phyloP scores from a whole-genome alignment of 768 basidiomycete species.

The Floccularia luteovirens region DNA sequence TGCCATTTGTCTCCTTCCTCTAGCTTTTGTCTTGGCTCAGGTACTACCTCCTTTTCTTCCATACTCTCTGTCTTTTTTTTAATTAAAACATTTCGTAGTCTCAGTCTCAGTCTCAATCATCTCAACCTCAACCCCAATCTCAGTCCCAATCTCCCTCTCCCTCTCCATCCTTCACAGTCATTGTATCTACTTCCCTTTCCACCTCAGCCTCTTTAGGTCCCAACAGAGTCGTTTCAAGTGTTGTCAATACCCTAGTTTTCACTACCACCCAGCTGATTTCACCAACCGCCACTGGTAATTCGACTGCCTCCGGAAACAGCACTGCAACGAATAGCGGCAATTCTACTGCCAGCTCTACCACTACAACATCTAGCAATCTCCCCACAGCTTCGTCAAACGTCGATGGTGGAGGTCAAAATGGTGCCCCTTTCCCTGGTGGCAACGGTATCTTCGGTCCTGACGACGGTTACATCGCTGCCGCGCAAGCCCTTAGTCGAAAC shows the following conservation, averaged over 20 bases:
- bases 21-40: neutral
- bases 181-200: slow-evolving; percentile 32
- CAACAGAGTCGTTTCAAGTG: slow-evolving; percentile 31
- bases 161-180: slow-evolving; percentile 20
- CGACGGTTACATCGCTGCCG: slow-evolving; percentile 59
- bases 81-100: too few relatives aligned
- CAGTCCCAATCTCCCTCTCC: slow-evolving; percentile 8
- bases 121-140: neutral
- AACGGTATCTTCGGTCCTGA: slow-evolving; percentile 60
- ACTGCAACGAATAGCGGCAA: slow-evolving; percentile 15
- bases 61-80: neutral
- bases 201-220: slow-evolving; percentile 28
- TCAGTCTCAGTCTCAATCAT: slow-evolving; percentile 1
- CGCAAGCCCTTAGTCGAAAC: slow-evolving; percentile 35
- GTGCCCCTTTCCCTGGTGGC: slow-evolving; percentile 58
- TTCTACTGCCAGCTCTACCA: slow-evolving; percentile 25
- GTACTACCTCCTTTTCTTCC: slow-evolving; percentile 2
- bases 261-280: slow-evolving; percentile 31
- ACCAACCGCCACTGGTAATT: slow-evolving; percentile 14
- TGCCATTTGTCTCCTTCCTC: neutral
- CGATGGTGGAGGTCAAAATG: slow-evolving; percentile 43
- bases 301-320: slow-evolving; percentile 12
- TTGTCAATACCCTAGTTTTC: slow-evolving; percentile 32
- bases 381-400: slow-evolving; percentile 55
- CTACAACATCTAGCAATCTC: slow-evolving; percentile 28